Evolutionary conservation across 31 red algal genomes (phyloP).

Genomic region (Odonthalia washingtoniensis): DNA sequence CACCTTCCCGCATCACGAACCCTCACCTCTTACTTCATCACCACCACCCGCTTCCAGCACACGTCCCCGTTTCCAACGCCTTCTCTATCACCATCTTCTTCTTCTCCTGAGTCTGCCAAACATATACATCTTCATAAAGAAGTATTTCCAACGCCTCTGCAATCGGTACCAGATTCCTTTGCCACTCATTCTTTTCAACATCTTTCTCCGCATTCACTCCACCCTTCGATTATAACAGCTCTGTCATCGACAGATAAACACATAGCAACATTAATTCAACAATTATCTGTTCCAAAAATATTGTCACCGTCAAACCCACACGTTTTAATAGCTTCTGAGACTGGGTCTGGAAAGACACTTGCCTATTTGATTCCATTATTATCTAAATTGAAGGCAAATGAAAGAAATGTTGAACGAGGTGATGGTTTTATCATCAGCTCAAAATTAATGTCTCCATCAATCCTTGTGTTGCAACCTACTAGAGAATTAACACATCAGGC

Average conservation of each 20-base stretch:
- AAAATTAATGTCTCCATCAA: conserved; percentile 14
- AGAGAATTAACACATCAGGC: conserved; percentile 46
- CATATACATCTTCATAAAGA: not conserved
- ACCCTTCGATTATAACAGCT: not conserved
- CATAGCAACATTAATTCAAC: not conserved
- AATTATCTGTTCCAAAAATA: not conserved
- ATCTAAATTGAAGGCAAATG: conserved; percentile 13
- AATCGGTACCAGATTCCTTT: not conserved
- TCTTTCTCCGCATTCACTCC: not conserved
- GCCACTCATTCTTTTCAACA: not conserved
- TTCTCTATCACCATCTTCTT: not conserved
- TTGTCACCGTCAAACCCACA: not conserved
- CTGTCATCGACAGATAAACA: not conserved
- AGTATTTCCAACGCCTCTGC: not conserved
- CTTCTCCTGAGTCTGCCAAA: not conserved
- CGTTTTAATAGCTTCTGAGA: conserved; percentile 30
- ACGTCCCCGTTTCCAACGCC: not conserved
- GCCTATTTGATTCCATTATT: conserved; percentile 30
- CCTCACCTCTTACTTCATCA: too few species aligned
- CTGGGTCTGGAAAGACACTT: conserved; percentile 42
- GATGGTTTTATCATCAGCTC: not conserved
- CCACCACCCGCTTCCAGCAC: too few species aligned
- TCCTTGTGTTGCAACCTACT: conserved; percentile 48
- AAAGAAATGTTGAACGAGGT: not conserved
- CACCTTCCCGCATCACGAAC: too few species aligned